Evolutionary conservation across 2,329 filamentous ascomycete species (phyloP), one percentile per base, ranked within the genome.

Genomic region (Harringtonia aguacate): DNA sequence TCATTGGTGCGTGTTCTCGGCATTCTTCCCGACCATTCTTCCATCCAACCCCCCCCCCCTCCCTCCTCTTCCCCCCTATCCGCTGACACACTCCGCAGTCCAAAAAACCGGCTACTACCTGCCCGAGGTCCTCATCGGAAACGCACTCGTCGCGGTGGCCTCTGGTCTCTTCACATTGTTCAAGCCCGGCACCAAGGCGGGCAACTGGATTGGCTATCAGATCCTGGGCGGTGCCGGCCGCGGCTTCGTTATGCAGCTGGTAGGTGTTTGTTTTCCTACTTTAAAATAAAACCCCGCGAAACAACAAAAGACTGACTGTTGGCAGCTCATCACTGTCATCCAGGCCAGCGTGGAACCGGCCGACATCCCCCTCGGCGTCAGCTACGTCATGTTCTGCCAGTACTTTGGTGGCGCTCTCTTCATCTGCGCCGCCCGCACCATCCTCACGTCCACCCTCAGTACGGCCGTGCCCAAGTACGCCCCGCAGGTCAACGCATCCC

Each of bases 361-460:
- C 3, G 67, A 71, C 46, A 63, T 75, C 15, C 68, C 73, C 1
- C 63, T 73, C 2, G 73, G 61, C 24, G 73, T 68, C 6, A 70
- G 72, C 7, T 69, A 63, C 41, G 65, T 75, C 2, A 66, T 70
- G 30, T 82, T 85, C 61, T 78, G 77, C 62, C 77, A 84, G 55
- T 69, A 70, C 2, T 67, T 86, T 4, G 80, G 80, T 34, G 80
- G 80, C 4, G 77, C 81, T 3, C 61, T 86, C 21, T 75, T 77
- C 51, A 73, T 86, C 39, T 72, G 75, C 7, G 74, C 83, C 10
- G 74, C 75, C 0, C 77, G 86, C 57, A 76, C 79, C 18, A 69
- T 84, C 37, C 84, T 86, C 63, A 72, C 77, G 49, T 83, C 84
- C 53, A 75, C 71, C 0, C 63, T 86, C 17, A 62, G 77, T 37